Base-by-base conservation (phyloP, 768 basidiomycete genomes). In the Cubamyces lactineus region DNA sequence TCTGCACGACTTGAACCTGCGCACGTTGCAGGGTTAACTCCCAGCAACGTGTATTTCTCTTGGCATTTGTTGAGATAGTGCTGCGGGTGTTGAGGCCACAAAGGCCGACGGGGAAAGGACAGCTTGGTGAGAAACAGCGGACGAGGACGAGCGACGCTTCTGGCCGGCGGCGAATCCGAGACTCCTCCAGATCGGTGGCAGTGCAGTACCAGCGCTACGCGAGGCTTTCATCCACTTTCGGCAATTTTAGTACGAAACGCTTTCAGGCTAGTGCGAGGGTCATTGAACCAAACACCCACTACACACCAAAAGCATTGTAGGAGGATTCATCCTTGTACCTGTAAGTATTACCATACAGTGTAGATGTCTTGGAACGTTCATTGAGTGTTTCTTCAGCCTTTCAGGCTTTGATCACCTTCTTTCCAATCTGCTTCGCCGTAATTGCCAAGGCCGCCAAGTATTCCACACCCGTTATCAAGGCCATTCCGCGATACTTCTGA, bases 151-250 rank as follows among this genome's bases (percentile, higher is more conserved):
- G 34, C 34, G 34, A 34, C 34, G 34, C 34, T 34, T 34, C 34
- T 34, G 34, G 9, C 34, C 40, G 48, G 49, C 42, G 49, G n/a
- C 49, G 13, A 34, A 28, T 59, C 57, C 51, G n/a, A 51, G 57
- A n/a, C 57, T 21, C 40, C 17, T 23, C 49, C 16, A 23, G 49
- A 59, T 51, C 56, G 28, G 57, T 59, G 57, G 57, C 57, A 16
- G 57, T 59, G 57, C 40, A 16, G 0, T n/a, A 13, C 15, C 2
- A 12, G 41, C 57, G 45, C 26, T 24, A 8, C 9, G 15, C n/a
- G 9, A 34, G 42, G 43, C 5, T 4, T 41, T 42, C 41, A 26
- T 43, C 57, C 57, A 7, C 21, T 45, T 59, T n/a, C 26, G 57
- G 49, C 48, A 59, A 51, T 41, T 24, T 38, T 41, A 43, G 28